These are phyloP conservation scores for Hypoxylon sp. DNA, from an alignment of 2,329 filamentous ascomycete genomes.

Conservation along the genomic window DNA sequence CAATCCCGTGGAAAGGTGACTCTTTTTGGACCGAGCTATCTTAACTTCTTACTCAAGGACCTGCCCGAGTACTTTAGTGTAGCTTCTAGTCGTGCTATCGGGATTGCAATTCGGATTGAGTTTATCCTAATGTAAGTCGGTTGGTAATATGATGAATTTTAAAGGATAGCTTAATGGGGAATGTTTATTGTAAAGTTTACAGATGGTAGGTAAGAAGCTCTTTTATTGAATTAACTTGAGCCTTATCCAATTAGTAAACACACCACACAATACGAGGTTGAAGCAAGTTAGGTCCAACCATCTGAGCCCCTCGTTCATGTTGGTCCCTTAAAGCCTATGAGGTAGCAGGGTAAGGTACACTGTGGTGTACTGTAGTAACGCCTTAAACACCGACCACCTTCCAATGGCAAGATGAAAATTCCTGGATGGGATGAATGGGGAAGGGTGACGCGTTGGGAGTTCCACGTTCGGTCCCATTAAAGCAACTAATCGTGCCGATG, in stretches of 20 bases:
- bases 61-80: conserved; percentile 11
- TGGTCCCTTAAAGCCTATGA: background rate
- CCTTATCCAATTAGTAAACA: conserved; percentile 10
- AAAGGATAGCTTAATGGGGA: conserved; percentile 28
- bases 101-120: conserved; percentile 6
- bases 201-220: background rate
- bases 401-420: conserved; percentile 11
- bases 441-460: conserved; percentile 49
- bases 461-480: conserved; percentile 44
- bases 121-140: conserved; percentile 3
- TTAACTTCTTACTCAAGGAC: conserved; percentile 15
- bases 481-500: conserved; percentile 37
- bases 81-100: conserved; percentile 14
- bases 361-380: conserved; percentile 14
- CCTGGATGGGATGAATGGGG: conserved; percentile 30
- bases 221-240: conserved; percentile 7
- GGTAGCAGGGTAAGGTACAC: background rate
- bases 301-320: background rate
- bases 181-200: conserved; percentile 8
- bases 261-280: conserved; percentile 24
- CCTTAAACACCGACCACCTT: conserved; percentile 10
- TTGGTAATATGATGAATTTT: conserved; percentile 21
- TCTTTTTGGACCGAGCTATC: conserved; percentile 10
- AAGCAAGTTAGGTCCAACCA: conserved; percentile 3
- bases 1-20: conserved; percentile 9